A percentile compares a stretch with the other conserved stretches of the same genome.
Conservation (phyloP, 768 basidiomycete genomes). For the Russula foetens region DNA sequence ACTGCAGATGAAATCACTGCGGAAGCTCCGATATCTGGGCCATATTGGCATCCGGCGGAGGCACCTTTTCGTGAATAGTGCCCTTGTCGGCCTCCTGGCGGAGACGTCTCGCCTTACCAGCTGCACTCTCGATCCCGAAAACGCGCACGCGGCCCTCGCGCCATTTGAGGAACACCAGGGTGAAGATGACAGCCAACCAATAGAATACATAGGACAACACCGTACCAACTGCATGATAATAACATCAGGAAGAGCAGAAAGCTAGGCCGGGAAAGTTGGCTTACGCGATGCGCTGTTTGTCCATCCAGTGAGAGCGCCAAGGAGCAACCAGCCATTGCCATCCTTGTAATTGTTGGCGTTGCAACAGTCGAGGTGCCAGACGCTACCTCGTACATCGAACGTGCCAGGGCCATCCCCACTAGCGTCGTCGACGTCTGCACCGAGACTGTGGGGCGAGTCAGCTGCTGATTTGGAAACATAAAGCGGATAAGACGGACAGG, state of each 20-base stretch:
- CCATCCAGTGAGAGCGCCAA: constrained; percentile 84
- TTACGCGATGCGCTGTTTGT: constrained; percentile 69
- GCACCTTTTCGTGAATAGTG: constrained; percentile 1
- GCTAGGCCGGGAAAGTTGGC: constrained; percentile 18
- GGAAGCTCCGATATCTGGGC: constrained; percentile 12
- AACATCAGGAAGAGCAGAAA: background rate
- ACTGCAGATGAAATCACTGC: background rate
- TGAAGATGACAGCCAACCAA: constrained; percentile 75
- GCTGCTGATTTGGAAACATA: background rate
- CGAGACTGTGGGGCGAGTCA: constrained; percentile 36
- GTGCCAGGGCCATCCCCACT: constrained; percentile 76
- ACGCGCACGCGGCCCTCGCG: constrained; percentile 25
- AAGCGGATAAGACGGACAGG: constrained; percentile 28
- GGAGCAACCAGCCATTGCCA: constrained; percentile 67
- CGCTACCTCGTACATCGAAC: constrained; percentile 70
- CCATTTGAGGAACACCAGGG: constrained; percentile 60
- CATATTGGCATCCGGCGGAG: background rate
- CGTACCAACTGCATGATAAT: constrained; percentile 45
- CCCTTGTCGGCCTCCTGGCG: background rate
- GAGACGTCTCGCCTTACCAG: constrained; percentile 11
- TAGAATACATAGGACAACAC: constrained; percentile 87
- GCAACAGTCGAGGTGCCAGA: constrained; percentile 87
- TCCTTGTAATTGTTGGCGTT: constrained; percentile 47
- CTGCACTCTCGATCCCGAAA: constrained; percentile 9
- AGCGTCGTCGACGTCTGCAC: constrained; percentile 61